Conservation (phyloP, 2,329 filamentous ascomycete species). For the Colletotrichum graminicola region DNA sequence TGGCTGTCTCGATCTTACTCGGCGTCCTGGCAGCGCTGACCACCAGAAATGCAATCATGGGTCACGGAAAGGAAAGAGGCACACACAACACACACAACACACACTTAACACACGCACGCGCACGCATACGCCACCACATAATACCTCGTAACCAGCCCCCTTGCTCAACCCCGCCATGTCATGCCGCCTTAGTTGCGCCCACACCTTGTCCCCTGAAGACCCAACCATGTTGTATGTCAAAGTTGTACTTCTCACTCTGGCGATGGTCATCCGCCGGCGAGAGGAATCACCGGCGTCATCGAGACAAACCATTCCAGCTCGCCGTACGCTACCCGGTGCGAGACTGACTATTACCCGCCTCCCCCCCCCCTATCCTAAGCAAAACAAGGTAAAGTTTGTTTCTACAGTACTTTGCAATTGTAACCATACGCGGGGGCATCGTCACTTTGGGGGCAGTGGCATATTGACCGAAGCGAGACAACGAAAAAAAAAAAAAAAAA, state of each 20-base stretch:
- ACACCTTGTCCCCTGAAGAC: conserved; percentile 23
- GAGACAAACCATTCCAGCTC: neutral
- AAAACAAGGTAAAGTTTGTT: neutral
- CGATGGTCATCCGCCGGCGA: neutral
- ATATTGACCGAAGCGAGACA: conserved; percentile 25
- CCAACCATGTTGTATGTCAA: neutral
- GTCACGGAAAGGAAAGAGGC: conserved; percentile 3
- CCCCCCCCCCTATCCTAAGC: neutral
- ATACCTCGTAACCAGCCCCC: conserved; percentile 8
- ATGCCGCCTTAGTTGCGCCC: conserved; percentile 33
- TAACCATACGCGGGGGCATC: neutral
- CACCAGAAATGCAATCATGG: conserved; percentile 35
- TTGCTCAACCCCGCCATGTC: conserved; percentile 39
- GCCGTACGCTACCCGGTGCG: neutral
- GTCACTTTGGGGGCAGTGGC: neutral
- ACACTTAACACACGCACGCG: neutral
- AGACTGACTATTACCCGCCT: neutral
- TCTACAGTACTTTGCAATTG: neutral
- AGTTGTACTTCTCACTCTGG: neutral
- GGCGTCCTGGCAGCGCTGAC: conserved; percentile 21
- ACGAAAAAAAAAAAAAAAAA: no score
- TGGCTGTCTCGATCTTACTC: neutral
- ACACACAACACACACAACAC: neutral
- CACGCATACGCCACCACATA: neutral
- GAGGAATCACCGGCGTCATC: conserved; percentile 4